Base-by-base conservation (phyloP, 176 grass and related monocot species). In the Raddia guianensis region DNA sequence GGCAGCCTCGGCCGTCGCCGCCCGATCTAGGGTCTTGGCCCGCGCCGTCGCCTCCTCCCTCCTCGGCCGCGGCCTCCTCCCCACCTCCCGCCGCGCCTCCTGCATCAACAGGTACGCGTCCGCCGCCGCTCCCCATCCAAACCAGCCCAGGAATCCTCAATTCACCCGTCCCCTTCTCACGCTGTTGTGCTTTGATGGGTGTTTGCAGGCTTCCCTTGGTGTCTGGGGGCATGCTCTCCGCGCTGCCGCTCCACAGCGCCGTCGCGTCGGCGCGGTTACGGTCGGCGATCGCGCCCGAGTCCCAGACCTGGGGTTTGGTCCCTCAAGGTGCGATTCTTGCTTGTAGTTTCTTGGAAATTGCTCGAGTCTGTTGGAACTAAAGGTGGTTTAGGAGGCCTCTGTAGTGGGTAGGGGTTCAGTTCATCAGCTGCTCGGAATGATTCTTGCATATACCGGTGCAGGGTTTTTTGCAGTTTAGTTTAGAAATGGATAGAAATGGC, bases 241-340 rank as follows among this genome's bases (percentile, higher is more conserved):
- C 69, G 66, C 74, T 96, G 58, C 93, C 93, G 13, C 90, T 96
- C 47, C 93, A 96, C 87, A 92, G 75, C 78, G 87, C 85, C 37
- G 68, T 96, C 73, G 93, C 87, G 5, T 86, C 87, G 0, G 83
- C 87, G 21, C 79, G 93, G 34, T 83, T 96, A 9, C 78, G 32
- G 21, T 96, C 90, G 33, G 68, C 85, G 27, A 88, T 96, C 71
- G 70, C 90, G 1, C 65, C 90, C 3, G 87, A 92, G 16, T 96
- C 93, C 3, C 93, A 92, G 52, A 82, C 82, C 59, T 96, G 90
- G 93, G 90, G 93, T 12, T 74, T 88, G 58, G 78, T 96, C 73
- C 93, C 93, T n/a, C 85, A 92, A 96, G 93, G 90, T 96, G 40
- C 19, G 34, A 7, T 60, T 49, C 43, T 71, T 87, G 45, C 61